These are phyloP conservation scores for Cladosporium sp. DNA, from an alignment of 2,329 filamentous ascomycete species.

Conservation along the genomic window DNA sequence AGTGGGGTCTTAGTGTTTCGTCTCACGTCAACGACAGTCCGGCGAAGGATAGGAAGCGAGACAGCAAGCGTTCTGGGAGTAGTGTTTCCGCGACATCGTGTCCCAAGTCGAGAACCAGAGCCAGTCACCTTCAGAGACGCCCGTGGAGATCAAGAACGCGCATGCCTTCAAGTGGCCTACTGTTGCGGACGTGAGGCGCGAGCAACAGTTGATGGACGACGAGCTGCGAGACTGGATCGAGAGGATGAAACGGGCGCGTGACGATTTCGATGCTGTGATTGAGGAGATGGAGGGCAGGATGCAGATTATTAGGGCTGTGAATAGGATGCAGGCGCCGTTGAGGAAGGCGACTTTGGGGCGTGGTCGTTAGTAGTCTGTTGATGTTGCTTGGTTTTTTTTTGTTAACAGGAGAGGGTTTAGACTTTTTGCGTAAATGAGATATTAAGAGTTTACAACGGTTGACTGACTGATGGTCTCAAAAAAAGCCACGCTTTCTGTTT, in stretches of 20 bases:
- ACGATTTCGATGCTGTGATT: not conserved
- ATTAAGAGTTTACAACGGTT: not conserved
- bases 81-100: not conserved
- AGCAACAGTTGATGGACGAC: not conserved
- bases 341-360: constrained; percentile 4
- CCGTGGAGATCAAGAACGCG: not conserved
- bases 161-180: constrained; percentile 15
- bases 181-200: not conserved
- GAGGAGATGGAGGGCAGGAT: constrained; percentile 2
- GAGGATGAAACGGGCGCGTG: not conserved
- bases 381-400: too few relatives aligned
- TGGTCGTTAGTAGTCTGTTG: constrained; percentile 2
- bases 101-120: not conserved
- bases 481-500: not conserved
- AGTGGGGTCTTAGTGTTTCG: not conserved
- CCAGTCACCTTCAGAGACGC: not conserved
- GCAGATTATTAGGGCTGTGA: constrained; percentile 8
- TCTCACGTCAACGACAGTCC: not conserved
- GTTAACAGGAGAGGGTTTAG: not conserved
- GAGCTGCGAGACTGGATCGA: not conserved
- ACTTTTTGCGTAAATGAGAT: not conserved
- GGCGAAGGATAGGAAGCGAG: not conserved
- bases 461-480: too few relatives aligned
- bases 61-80: not conserved
- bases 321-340: constrained; percentile 13